Conservation (phyloP, 2,329 filamentous ascomycete species). For the Sarocladiaceae sp. region DNA sequence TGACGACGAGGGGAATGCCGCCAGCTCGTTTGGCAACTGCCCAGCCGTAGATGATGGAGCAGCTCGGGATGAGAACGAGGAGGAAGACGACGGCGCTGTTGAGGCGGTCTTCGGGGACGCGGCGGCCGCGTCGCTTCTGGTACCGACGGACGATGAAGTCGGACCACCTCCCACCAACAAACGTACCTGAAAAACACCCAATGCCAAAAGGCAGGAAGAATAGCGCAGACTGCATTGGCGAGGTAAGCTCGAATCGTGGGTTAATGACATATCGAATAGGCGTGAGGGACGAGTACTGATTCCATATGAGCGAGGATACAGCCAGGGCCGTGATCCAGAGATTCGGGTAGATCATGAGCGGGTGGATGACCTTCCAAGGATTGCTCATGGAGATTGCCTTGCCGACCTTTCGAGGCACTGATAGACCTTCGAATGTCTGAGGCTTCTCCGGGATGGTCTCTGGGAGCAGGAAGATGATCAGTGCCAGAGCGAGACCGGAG, state of each 20-base stretch:
- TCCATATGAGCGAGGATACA: constrained; percentile 61
- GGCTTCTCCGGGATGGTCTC: constrained; percentile 55
- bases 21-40: constrained; percentile 38
- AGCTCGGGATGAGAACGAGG: constrained; percentile 48
- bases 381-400: constrained; percentile 11
- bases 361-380: constrained; percentile 13
- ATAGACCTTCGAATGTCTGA: not conserved
- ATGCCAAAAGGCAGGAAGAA: constrained; percentile 68
- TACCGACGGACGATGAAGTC: constrained; percentile 48
- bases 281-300: constrained; percentile 65
- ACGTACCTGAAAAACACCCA: constrained; percentile 62
- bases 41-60: constrained; percentile 56
- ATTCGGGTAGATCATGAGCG: constrained; percentile 52
- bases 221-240: constrained; percentile 60
- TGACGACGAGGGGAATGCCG: constrained; percentile 53
- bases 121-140: constrained; percentile 49
- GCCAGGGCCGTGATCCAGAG: constrained; percentile 55
- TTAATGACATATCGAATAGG: constrained; percentile 69
- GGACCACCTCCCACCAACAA: constrained; percentile 64
- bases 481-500: constrained; percentile 48
- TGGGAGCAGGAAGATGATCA: constrained; percentile 57
- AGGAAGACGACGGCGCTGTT: constrained; percentile 51
- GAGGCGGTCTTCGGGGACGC: constrained; percentile 62
- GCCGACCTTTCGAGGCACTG: not conserved
- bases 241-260: constrained; percentile 62